phyloP scores from a whole-genome alignment of 306 rosid genomes.

The Ormosia emarginata region DNA sequence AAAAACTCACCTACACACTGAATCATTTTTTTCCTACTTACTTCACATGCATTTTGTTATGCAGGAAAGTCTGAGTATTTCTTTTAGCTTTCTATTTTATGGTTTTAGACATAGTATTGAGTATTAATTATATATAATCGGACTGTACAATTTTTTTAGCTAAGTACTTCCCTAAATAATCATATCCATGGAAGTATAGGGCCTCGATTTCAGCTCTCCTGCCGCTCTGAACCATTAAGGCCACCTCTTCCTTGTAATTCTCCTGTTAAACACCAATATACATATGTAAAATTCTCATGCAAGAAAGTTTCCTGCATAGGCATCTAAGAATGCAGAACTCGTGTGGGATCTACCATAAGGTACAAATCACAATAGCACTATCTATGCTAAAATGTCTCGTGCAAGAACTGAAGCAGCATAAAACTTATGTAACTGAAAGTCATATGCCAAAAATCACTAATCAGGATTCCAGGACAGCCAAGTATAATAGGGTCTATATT shows the following conservation, averaged over 20 bases:
- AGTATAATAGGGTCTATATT: background rate
- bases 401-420: background rate
- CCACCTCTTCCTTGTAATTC: slow-evolving; percentile 67
- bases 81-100: background rate
- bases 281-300: background rate
- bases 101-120: background rate
- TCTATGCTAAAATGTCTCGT: background rate
- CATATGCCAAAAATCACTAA: background rate
- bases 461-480: background rate
- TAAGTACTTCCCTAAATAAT: slow-evolving; percentile 70
- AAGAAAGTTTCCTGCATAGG: background rate
- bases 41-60: background rate
- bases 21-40: background rate
- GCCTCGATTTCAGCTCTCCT: slow-evolving; percentile 88
- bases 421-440: background rate
- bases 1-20: background rate
- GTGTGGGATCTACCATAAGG: background rate
- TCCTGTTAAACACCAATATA: slow-evolving; percentile 47
- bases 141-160: slow-evolving; percentile 80
- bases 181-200: slow-evolving; percentile 68
- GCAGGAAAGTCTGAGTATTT: background rate
- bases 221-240: slow-evolving; percentile 63
- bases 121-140: slow-evolving; percentile 44
- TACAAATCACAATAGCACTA: background rate
- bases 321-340: slow-evolving; percentile 5